Evolutionary conservation across 257 asterid species (phyloP).

Genomic region (Solanum pinnatisectum): DNA sequence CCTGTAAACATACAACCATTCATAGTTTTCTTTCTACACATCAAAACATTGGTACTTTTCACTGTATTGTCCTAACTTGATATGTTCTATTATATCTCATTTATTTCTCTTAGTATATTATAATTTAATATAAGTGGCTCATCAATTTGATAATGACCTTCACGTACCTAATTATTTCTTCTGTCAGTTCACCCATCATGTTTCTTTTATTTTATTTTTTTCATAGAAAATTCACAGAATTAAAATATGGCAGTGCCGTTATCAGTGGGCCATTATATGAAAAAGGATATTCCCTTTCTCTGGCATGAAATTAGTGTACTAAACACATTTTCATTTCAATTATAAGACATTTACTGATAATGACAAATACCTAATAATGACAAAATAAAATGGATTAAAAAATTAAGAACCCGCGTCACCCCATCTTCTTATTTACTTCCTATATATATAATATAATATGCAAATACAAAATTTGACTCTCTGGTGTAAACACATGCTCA

Average conservation of each 20-base stretch:
- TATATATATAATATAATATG: too few relatives aligned
- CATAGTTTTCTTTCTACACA: background rate
- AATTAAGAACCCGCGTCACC: background rate
- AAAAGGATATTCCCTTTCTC: background rate
- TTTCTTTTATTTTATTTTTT: background rate
- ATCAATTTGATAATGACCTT: slow-evolving; percentile 4
- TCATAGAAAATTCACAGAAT: background rate
- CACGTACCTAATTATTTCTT: slow-evolving; percentile 1
- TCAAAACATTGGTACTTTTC: background rate
- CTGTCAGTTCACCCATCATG: background rate
- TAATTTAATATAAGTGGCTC: background rate
- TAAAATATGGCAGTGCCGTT: background rate
- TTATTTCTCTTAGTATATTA: background rate
- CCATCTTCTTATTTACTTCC: background rate
- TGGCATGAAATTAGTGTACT: background rate
- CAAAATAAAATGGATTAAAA: background rate
- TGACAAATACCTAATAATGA: background rate
- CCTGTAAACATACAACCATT: background rate
- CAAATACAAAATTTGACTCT: background rate
- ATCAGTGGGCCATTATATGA: background rate
- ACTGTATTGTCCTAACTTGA: background rate
- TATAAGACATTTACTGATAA: background rate
- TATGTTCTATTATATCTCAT: background rate
- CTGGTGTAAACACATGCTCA: background rate
- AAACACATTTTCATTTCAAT: background rate